phyloP scores from a whole-genome alignment of 2,329 filamentous ascomycete species.

The Knufia fluminis region DNA sequence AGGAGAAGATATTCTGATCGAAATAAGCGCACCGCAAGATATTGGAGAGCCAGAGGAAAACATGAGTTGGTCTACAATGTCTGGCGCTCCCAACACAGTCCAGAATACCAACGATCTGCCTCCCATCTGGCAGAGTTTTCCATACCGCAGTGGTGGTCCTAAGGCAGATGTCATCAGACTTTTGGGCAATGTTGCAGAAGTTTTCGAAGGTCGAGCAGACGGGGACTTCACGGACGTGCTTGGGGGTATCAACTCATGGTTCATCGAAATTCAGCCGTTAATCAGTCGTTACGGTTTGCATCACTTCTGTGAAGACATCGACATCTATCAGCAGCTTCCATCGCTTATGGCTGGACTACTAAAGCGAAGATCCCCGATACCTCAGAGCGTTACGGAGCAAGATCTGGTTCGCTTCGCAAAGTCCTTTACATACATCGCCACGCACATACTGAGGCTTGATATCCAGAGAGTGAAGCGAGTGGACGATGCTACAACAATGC shows the following conservation, averaged over 20 bases:
- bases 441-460: constrained; percentile 36
- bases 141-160: not conserved
- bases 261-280: constrained; percentile 30
- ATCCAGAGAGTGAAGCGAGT: constrained; percentile 25
- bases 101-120: not conserved
- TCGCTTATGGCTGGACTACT: constrained; percentile 32
- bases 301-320: constrained; percentile 30
- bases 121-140: constrained; percentile 2
- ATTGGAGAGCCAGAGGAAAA: constrained; percentile 26
- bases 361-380: constrained; percentile 26
- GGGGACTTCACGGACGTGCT: constrained; percentile 24
- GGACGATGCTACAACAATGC: constrained; percentile 8
- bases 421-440: constrained; percentile 31
- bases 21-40: constrained; percentile 42
- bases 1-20: constrained; percentile 30
- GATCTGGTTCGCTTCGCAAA: constrained; percentile 35
- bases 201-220: constrained; percentile 13
- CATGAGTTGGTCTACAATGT: constrained; percentile 13
- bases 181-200: constrained; percentile 12
- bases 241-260: constrained; percentile 33
- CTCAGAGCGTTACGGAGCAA: constrained; percentile 13
- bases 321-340: constrained; percentile 39
- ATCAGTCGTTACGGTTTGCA: constrained; percentile 29
- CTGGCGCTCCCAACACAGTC: not conserved
- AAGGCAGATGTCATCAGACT: not conserved